Evolutionary conservation across 441 rosid species (phyloP), one percentile per base, ranked within the genome.

Genomic region (Arabidopsis lyrata): DNA sequence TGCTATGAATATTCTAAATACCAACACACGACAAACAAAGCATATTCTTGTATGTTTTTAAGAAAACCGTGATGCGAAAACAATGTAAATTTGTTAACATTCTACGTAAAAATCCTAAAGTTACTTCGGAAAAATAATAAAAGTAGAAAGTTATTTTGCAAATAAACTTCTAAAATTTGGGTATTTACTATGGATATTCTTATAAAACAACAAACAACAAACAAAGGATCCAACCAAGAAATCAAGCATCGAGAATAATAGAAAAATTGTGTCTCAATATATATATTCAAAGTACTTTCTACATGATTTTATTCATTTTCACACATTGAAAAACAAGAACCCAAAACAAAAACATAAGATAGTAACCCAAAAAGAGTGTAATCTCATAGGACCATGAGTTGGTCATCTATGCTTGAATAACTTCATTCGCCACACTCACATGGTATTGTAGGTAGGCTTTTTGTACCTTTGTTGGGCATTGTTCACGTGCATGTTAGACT

Each of bases 401-500:
- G 65, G 65, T 57, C 22, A 45, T 14, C 5, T 32, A 45, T 18
- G 24, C 36, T 45, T 18, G n/a, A 12, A 44, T 56, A 44, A 20
- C 54, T 68, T 55, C n/a, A 42, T 68, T 55, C 14, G 39, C 52
- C 9, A 54, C 41, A 42, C 0, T 42, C 64, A 68, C 73, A 68
- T 68, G 45, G 34, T 18, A 8, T 31, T 53, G 27, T 52, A 54
- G 50, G 41, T 41, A 53, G 52, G 52, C 52, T 39, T 16, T 15
- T 16, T 15, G 52, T 67, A 53, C 16, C 50, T 27, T 53, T 39
- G 31, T 29, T 68, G 72, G 70, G 41, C 72, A 68, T 53, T 54
- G 72, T 68, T 68, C 72, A 68, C 53, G 63, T 68, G 53, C 39
- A 67, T 54, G 63, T 27, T 67, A 41, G 52, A 27, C 16, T 27